Percentiles rank a stretch among this genome's conserved stretches.
phyloP scores from a whole-genome alignment of 805 yeast genomes.

The Candida anglica region DNA sequence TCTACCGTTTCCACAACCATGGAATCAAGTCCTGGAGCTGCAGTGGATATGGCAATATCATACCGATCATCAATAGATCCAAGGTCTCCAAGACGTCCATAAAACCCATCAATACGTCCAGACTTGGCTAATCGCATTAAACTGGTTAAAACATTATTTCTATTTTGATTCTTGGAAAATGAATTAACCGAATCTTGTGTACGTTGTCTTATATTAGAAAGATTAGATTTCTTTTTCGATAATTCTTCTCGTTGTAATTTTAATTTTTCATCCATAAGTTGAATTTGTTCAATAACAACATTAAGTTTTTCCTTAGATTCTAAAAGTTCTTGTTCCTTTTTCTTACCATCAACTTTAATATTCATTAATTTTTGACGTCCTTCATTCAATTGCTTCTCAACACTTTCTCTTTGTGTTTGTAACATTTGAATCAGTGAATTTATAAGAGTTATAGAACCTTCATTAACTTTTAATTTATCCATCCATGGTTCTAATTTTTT shows the following conservation, averaged over 20 bases:
- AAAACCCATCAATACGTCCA: slow-evolving; percentile 80
- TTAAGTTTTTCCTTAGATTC: slow-evolving; percentile 46
- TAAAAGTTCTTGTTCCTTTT: slow-evolving; percentile 43
- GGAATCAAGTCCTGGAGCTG: slow-evolving; percentile 86
- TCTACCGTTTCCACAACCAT: slow-evolving; percentile 83
- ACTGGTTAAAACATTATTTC: slow-evolving; percentile 68
- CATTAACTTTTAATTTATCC: slow-evolving; percentile 57
- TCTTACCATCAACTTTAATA: slow-evolving; percentile 45
- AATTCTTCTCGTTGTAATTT: slow-evolving; percentile 44
- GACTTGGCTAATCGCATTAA: slow-evolving; percentile 66
- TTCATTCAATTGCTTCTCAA: slow-evolving; percentile 41
- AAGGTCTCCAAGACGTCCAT: slow-evolving; percentile 87
- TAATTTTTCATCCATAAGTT: slow-evolving; percentile 56
- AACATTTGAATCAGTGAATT: slow-evolving; percentile 62
- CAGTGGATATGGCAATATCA: slow-evolving; percentile 93
- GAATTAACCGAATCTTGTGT: slow-evolving; percentile 65
- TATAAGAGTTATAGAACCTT: slow-evolving; percentile 61
- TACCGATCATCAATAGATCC: slow-evolving; percentile 87
- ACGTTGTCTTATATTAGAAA: slow-evolving; percentile 54
- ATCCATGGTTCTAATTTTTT: slow-evolving; percentile 80
- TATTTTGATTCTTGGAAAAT: slow-evolving; percentile 56
- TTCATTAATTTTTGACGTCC: slow-evolving; percentile 42
- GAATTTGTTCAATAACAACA: slow-evolving; percentile 51
- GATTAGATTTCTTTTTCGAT: slow-evolving; percentile 49
- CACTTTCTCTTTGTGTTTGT: slow-evolving; percentile 39